phyloP scores from a whole-genome alignment of 805 yeast genomes.

The Starmera dryadoides region DNA sequence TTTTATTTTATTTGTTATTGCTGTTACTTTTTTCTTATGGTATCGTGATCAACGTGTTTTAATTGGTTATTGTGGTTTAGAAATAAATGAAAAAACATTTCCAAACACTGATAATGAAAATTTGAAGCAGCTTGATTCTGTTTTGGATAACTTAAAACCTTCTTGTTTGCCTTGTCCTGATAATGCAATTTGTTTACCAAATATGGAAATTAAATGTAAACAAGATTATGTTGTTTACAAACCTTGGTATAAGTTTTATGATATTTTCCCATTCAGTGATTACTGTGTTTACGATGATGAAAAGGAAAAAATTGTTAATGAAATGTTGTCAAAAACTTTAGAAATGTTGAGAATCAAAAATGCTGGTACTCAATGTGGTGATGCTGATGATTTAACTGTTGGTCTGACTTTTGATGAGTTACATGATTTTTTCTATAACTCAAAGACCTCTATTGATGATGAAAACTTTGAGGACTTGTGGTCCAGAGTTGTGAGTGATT shows the following conservation, averaged over 20 bases:
- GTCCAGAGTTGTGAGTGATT: slow-evolving; percentile 52
- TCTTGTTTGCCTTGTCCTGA: slow-evolving; percentile 72
- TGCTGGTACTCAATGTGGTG: slow-evolving; percentile 58
- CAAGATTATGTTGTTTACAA: slow-evolving; percentile 49
- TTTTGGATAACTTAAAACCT: slow-evolving; percentile 46
- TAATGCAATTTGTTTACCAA: slow-evolving; percentile 66
- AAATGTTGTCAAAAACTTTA: slow-evolving; percentile 59
- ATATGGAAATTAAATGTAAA: slow-evolving; percentile 58
- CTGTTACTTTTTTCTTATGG: slow-evolving; percentile 43
- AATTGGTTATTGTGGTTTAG: slow-evolving; percentile 73
- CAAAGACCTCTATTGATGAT: slow-evolving; percentile 24
- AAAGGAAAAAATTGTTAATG: slow-evolving; percentile 58
- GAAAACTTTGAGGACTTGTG: slow-evolving; percentile 74
- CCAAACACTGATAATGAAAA: slow-evolving; percentile 21
- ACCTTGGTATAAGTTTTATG: slow-evolving; percentile 49
- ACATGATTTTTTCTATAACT: slow-evolving; percentile 39
- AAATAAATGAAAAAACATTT: slow-evolving; percentile 38
- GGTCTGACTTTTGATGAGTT: slow-evolving; percentile 45
- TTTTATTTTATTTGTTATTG: slow-evolving; percentile 29
- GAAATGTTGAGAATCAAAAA: slow-evolving; percentile 60
- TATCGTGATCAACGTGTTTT: slow-evolving; percentile 55
- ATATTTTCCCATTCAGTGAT: slow-evolving; percentile 54
- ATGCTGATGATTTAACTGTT: slow-evolving; percentile 36
- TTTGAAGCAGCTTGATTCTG: slow-evolving; percentile 32
- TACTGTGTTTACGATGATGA: slow-evolving; percentile 69